A percentile compares a stretch with the other conserved stretches of the same genome.
These are phyloP conservation scores for Obelidium mucronatum DNA, from an alignment of 192 early-diverging fungal genomes.

Conservation along the genomic window DNA sequence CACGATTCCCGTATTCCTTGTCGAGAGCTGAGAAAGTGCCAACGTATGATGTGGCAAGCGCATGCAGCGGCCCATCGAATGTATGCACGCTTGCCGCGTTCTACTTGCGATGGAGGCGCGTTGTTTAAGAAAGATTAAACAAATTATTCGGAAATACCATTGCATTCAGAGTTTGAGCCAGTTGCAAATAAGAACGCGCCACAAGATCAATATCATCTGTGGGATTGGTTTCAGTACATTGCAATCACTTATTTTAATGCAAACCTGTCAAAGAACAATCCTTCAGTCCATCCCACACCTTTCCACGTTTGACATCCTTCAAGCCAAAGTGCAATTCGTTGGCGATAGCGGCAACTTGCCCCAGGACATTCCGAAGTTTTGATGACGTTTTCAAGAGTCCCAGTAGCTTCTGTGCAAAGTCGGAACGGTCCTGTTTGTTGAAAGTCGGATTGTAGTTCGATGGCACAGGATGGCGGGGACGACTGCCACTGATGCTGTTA, in stretches of 20 bases:
- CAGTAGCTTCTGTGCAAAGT: conserved; percentile 13
- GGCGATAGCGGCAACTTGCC: background rate
- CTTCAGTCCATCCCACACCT: background rate
- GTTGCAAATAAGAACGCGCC: background rate
- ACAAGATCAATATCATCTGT: background rate
- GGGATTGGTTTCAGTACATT: no score
- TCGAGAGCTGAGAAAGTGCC: background rate
- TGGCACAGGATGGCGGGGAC: background rate
- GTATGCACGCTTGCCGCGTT: background rate
- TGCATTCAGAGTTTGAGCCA: conserved; percentile 15
- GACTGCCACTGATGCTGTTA: background rate
- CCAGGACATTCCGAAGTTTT: conserved; percentile 6
- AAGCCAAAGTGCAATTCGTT: conserved; percentile 7
- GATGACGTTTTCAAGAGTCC: background rate
- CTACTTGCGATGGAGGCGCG: no score
- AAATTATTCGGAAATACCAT: no score
- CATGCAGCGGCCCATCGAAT: conserved; percentile 12
- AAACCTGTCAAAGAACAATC: background rate
- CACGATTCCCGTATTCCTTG: background rate
- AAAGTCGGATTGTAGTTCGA: conserved; percentile 6
- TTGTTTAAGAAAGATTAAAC: no score
- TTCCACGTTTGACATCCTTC: conserved; percentile 10
- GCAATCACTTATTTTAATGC: background rate
- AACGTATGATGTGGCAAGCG: conserved; percentile 9
- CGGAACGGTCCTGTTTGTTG: conserved; percentile 25